Conservation (phyloP, 352 stramenopile genomes). For the Phytophthora cryptogea region DNA sequence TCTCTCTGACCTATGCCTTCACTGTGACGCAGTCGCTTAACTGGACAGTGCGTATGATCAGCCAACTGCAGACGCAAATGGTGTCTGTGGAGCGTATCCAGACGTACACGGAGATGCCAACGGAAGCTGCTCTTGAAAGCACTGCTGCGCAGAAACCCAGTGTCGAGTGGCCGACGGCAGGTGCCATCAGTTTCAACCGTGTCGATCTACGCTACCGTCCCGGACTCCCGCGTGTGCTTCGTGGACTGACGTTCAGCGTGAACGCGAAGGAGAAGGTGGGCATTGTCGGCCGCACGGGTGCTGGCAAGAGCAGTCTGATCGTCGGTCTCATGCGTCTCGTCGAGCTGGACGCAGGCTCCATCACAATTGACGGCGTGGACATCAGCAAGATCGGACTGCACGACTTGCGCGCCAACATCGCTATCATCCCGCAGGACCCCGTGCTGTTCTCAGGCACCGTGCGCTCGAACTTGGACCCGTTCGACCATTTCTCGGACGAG, state of each 20-base stretch:
- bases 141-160: conserved; percentile 17
- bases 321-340: conserved; percentile 89
- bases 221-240: conserved; percentile 55
- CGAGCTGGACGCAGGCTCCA: conserved; percentile 70
- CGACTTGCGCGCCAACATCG: conserved; percentile 46
- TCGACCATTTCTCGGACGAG: conserved; percentile 78
- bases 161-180: conserved; percentile 80
- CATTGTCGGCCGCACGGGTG: conserved; percentile 76
- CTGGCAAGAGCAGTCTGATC: conserved; percentile 90
- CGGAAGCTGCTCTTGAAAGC: conserved; percentile 47
- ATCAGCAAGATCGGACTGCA: conserved; percentile 57
- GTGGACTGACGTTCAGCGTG: conserved; percentile 75
- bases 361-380: conserved; percentile 58
- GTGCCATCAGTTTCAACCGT: conserved; percentile 85
- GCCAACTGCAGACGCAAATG: conserved; percentile 75
- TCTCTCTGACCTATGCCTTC: conserved; percentile 74
- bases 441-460: conserved; percentile 93
- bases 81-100: conserved; percentile 70
- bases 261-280: conserved; percentile 79
- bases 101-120: conserved; percentile 61
- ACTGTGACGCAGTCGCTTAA: conserved; percentile 74
- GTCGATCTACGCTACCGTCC: conserved; percentile 89
- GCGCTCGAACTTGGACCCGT: conserved; percentile 91
- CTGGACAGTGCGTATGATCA: conserved; percentile 69
- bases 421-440: conserved; percentile 94